A percentile compares a stretch with the other conserved stretches of the same genome.
Conservation (phyloP, 2,329 filamentous ascomycete genomes). For the Diaporthe velutina region DNA sequence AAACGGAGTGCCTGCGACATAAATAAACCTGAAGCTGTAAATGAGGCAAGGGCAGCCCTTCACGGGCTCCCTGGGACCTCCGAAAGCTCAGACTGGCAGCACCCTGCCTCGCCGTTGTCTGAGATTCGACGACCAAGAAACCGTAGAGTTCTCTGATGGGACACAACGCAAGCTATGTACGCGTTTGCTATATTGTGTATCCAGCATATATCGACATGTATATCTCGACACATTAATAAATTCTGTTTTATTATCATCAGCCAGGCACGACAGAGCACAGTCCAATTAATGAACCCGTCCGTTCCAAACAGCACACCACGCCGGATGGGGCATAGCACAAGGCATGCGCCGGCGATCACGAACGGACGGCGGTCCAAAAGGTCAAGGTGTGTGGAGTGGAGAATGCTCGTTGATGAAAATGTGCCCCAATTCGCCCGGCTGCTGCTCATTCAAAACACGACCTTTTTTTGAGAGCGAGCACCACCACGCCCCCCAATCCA, state of each 20-base stretch:
- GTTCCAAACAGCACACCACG: constrained; percentile 19
- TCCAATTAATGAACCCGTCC: neutral
- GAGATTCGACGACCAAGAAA: constrained; percentile 16
- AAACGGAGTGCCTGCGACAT: neutral
- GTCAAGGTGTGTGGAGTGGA: too few relatives aligned
- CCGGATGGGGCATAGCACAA: constrained; percentile 1
- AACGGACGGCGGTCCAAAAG: constrained; percentile 33
- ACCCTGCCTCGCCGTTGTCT: neutral
- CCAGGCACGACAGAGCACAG: too few relatives aligned
- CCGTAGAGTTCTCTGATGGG: too few relatives aligned
- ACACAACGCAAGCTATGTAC: neutral
- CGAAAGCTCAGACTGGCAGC: neutral
- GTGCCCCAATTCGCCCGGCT: neutral
- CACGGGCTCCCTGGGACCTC: neutral
- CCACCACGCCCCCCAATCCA: too few relatives aligned
- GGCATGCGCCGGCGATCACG: constrained; percentile 25
- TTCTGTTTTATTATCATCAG: neutral
- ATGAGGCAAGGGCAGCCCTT: constrained; percentile 22
- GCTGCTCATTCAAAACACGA: constrained; percentile 30
- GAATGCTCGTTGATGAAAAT: neutral
- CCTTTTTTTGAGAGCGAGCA: too few relatives aligned
- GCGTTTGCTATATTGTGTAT: neutral
- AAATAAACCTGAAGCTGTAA: constrained; percentile 17
- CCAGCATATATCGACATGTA: neutral
- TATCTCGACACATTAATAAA: constrained; percentile 15